phyloP scores from a whole-genome alignment of 2,329 filamentous ascomycete species.

The Albifimbria verrucaria region DNA sequence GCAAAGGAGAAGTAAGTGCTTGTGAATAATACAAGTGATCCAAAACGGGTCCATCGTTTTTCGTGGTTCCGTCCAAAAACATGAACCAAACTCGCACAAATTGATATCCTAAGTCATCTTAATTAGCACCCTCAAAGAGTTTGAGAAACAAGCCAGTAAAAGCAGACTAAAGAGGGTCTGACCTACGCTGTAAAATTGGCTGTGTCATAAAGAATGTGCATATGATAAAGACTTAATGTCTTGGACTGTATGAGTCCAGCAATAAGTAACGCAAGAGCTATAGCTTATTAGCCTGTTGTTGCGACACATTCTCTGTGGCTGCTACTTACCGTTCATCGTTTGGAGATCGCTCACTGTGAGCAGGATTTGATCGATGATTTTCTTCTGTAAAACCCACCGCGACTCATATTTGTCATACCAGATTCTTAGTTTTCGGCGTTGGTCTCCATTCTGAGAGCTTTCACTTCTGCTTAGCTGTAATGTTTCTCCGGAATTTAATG shows the following conservation, averaged over 20 bases:
- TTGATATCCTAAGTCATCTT: neutral
- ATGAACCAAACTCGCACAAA: slow-evolving; percentile 2
- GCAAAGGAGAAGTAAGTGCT: neutral
- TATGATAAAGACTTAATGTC: slow-evolving; percentile 3
- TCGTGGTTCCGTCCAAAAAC: neutral
- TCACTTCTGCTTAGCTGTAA: neutral
- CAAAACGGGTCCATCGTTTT: neutral
- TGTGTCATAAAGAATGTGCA: slow-evolving; percentile 7
- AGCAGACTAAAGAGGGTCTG: no score
- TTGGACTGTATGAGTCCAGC: slow-evolving; percentile 3
- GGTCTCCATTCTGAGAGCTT: no score
- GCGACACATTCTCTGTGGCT: neutral
- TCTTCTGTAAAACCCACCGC: neutral
- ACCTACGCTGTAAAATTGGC: slow-evolving; percentile 4
- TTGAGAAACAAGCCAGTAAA: no score
- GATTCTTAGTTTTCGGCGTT: neutral
- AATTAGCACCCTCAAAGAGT: neutral
- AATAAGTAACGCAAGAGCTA: neutral
- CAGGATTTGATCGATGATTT: slow-evolving; percentile 2
- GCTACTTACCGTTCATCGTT: slow-evolving; percentile 1
- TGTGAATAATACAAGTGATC: neutral
- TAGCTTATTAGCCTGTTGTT: neutral
- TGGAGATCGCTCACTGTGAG: slow-evolving; percentile 2
- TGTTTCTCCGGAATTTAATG: neutral
- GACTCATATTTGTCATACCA: neutral